Percentiles rank a stretch among this genome's conserved stretches.
Evolutionary conservation across 345 rosid genomes (phyloP).

Genomic region (Reutealis trisperma): DNA sequence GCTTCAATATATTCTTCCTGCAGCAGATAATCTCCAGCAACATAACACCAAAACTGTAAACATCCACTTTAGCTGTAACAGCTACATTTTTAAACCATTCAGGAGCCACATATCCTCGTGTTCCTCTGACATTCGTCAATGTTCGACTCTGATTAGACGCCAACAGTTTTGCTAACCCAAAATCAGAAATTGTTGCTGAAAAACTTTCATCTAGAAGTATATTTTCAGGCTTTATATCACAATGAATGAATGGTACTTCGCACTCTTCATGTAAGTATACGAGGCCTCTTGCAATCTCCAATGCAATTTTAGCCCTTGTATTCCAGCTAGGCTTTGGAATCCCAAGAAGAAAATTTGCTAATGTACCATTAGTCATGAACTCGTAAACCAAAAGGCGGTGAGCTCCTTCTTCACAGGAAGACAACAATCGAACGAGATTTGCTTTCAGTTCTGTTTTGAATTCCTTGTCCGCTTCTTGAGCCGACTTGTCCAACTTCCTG

Average conservation of each 20-base stretch:
- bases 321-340: neutral
- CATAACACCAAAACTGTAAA: constrained; percentile 23
- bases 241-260: constrained; percentile 20
- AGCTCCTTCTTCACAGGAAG: constrained; percentile 21
- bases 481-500: constrained; percentile 28
- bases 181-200: constrained; percentile 18
- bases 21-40: constrained; percentile 23
- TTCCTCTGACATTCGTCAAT: constrained; percentile 13
- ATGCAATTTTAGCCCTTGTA: constrained; percentile 8
- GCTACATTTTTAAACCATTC: constrained; percentile 25
- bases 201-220: constrained; percentile 14
- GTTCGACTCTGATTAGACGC: constrained; percentile 11
- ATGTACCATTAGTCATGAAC: constrained; percentile 16
- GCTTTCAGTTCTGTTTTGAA: constrained; percentile 35
- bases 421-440: constrained; percentile 18
- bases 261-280: constrained; percentile 22
- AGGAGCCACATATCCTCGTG: constrained; percentile 20
- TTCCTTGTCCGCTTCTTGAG: constrained; percentile 28
- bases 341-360: constrained; percentile 7
- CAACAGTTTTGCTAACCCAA: constrained; percentile 19
- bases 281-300: constrained; percentile 20
- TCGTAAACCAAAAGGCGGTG: constrained; percentile 12
- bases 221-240: constrained; percentile 28
- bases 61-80: constrained; percentile 23
- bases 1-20: constrained; percentile 14